Conservation (phyloP, 2,329 filamentous ascomycete genomes). For the Penicillium frequentans region DNA sequence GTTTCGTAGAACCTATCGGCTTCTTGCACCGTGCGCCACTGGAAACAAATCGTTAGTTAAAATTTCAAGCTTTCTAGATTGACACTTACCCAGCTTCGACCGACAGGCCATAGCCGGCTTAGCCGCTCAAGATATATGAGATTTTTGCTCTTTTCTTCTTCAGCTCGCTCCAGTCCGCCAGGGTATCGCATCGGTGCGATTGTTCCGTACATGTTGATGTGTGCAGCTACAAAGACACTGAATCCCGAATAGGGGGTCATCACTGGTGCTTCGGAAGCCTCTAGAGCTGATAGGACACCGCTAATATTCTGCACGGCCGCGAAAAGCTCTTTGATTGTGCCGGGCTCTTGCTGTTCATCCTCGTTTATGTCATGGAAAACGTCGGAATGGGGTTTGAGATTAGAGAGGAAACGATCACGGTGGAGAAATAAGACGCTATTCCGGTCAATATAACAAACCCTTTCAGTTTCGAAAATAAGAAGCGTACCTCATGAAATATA, state of each 20-base stretch:
- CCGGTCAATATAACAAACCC: not conserved
- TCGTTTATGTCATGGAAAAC: slow-evolving; percentile 21
- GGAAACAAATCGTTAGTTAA: not conserved
- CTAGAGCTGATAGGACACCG: slow-evolving; percentile 30
- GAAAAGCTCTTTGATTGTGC: slow-evolving; percentile 33
- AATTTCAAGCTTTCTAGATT: not conserved
- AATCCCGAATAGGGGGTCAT: slow-evolving; percentile 40
- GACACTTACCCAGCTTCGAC: slow-evolving; percentile 33
- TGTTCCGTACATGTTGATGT: slow-evolving; percentile 42
- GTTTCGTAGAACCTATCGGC: slow-evolving; percentile 37
- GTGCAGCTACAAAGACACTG: slow-evolving; percentile 38
- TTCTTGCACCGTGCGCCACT: slow-evolving; percentile 39
- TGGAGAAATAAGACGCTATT: slow-evolving; percentile 35
- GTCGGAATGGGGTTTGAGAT: slow-evolving; percentile 26
- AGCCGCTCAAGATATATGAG: slow-evolving; percentile 34
- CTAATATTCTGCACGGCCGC: slow-evolving; percentile 35
- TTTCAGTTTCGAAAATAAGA: not conserved
- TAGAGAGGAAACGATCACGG: slow-evolving; percentile 35
- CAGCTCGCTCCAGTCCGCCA: slow-evolving; percentile 30
- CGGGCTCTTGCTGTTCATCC: slow-evolving; percentile 15
- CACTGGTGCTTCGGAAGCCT: slow-evolving; percentile 31
- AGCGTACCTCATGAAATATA: slow-evolving; percentile 38
- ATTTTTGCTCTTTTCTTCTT: slow-evolving; percentile 33
- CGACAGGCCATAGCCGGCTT: slow-evolving; percentile 36
- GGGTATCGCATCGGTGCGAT: slow-evolving; percentile 34